These are phyloP conservation scores for Colletotrichum karsti DNA, from an alignment of 2,329 filamentous ascomycete species.

Conservation along the genomic window DNA sequence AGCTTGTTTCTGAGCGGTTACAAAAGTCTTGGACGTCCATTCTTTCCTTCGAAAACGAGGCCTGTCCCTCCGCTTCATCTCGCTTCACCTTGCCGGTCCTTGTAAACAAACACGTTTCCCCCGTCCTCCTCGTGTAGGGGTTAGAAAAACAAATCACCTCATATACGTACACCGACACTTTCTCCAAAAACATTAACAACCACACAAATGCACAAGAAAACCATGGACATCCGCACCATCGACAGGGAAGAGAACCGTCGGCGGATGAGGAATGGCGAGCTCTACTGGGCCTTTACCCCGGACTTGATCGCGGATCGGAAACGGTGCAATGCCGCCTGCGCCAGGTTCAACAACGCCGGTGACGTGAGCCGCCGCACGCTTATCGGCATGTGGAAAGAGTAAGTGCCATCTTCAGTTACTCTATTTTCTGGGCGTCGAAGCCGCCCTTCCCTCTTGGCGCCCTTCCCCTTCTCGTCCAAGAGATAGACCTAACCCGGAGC, in stretches of 20 bases:
- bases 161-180: not conserved
- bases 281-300: slow-evolving; percentile 79
- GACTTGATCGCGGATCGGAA: slow-evolving; percentile 69
- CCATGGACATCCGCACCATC: slow-evolving; percentile 35
- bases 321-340: slow-evolving; percentile 69
- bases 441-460: not conserved
- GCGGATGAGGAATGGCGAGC: slow-evolving; percentile 72
- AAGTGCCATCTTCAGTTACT: slow-evolving; percentile 39
- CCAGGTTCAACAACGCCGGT: slow-evolving; percentile 70
- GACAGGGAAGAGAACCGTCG: slow-evolving; percentile 56
- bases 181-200: not conserved
- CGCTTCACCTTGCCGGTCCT: not conserved
- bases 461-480: not conserved
- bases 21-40: slow-evolving; percentile 13
- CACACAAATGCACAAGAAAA: slow-evolving; percentile 8
- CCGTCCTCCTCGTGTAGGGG: not conserved
- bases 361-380: slow-evolving; percentile 68
- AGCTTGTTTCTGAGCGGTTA: not conserved
- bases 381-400: slow-evolving; percentile 78
- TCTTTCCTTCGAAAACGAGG: not conserved
- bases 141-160: not conserved
- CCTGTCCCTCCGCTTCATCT: not conserved
- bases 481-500: not conserved
- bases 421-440: slow-evolving; percentile 1
- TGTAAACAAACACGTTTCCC: not conserved